Base-by-base conservation (phyloP, 2,329 filamentous ascomycete species). In the Fusarium zealandicum region DNA sequence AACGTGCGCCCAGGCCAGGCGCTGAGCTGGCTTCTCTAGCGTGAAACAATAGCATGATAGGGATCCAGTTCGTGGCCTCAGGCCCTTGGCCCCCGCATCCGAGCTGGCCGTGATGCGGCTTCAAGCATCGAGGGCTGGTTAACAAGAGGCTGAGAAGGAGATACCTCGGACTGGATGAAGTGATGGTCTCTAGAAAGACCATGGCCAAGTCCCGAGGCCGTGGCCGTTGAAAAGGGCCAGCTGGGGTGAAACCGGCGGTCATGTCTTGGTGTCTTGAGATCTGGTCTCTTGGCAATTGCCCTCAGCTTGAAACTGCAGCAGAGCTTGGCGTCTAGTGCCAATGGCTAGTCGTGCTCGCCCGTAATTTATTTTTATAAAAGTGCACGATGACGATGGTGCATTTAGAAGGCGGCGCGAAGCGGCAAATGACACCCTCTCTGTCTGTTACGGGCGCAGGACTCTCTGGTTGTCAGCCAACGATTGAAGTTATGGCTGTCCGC, bases 21-120 rank as follows among this genome's bases (percentile, higher is more conserved):
- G 48, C 39, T 52, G 45, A 36, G 25, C 38, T 46, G 50, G 30
- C 37, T 39, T 25, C 52, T 43, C 56, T 59, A 58, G 57, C 55
- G 64, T 57, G 61, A 65, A 65, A 67, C 54, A 51, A 37, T 51
- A 46, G 52, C 48, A 48, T 22, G 25, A 41, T 49, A 32, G 22
- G 38, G 31, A 38, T 44, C 33, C 22, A 49, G 25, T 38, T 49
- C 43, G 31, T 36, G 31, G 37, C 36, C 32, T 27, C 32, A 12
- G 28, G 16, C 36, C 30, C 36, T 36, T 41, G 6, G 25, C 42
- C 25, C 25, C 44, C 42, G 36, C 36, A 35, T 16, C 27, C 20
- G 30, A 22, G 16, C 31, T 18, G 30, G 20, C 27, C 27, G 33
- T 47, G 38, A 31, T 41, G 25, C 16, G 25, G 31, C 14, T 35